phyloP scores from a whole-genome alignment of 768 basidiomycete genomes.

The Leucogyrophana mollusca region DNA sequence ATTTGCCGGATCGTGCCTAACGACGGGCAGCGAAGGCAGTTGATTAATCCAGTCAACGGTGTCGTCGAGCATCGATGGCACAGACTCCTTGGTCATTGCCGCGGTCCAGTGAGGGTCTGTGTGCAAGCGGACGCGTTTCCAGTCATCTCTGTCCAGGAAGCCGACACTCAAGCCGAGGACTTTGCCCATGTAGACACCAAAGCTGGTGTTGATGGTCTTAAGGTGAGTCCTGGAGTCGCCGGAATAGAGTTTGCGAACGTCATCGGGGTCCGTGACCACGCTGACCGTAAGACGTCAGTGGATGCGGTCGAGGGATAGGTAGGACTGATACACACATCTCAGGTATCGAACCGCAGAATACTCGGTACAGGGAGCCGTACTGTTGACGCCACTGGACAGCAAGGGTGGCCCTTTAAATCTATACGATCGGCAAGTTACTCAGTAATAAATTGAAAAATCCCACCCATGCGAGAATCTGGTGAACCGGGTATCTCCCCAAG shows the following conservation, averaged over 20 bases:
- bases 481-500: too few relatives aligned
- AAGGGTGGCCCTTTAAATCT: too few relatives aligned
- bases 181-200: constrained; percentile 5
- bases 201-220: constrained; percentile 3
- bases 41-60: constrained; percentile 1
- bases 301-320: neutral
- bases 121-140: neutral
- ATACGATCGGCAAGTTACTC: too few relatives aligned
- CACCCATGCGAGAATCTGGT: too few relatives aligned
- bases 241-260: neutral
- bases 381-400: too few relatives aligned
- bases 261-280: constrained; percentile 4
- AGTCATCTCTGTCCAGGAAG: constrained; percentile 1
- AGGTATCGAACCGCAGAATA: neutral
- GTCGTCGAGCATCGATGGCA: constrained; percentile 1
- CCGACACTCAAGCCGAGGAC: constrained; percentile 3
- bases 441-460: too few relatives aligned
- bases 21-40: neutral
- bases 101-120: constrained; percentile 2
- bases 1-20: neutral
- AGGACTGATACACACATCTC: neutral
- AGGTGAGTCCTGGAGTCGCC: constrained; percentile 2
- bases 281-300: neutral
- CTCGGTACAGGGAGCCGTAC: too few relatives aligned
- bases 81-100: neutral